Base-by-base conservation (phyloP, 768 basidiomycete genomes). In the Lactifluus volemus region DNA sequence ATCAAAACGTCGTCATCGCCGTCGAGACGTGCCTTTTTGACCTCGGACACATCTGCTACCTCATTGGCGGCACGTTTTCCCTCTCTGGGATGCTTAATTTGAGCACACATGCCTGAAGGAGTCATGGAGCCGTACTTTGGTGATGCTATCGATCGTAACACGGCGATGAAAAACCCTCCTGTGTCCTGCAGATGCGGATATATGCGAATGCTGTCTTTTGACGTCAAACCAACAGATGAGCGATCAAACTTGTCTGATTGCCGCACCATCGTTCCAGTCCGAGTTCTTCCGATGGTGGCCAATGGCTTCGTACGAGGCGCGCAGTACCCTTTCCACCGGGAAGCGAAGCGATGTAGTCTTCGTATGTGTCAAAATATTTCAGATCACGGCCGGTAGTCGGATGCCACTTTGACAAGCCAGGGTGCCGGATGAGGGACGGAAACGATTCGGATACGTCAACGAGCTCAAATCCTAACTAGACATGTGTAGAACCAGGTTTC, bases 101-200 rank as follows among this genome's bases (percentile, higher is more conserved):
- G 36, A 53, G 51, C 17, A 34, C 42, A 45, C 25, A 21, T 7
- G 11, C 15, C 34, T 25, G 36, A 36, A 47, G 12, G 19, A 14
- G 38, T 41, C 5, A 14, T 11, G 39, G 49, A 11, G 7, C 30
- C 25, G 36, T 58, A 62, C 61, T 53, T 62, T 54, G 55, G 54
- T 5, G 45, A 32, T 2, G 65, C 59, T 36, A 60, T 51, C 10
- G 30, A 60, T 15, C 65, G 61, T 55, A 98, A 72, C 0, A 97
- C 88, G 11, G 93, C 93, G n/a, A 99, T 85, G 70, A 97, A 99
- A 75, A 99, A 99, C 0, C 94, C 97, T 3, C 97, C 97, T 0
- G 94, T 92, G 69, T 99, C 90, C 73, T 98, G 97, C 9, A 97
- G 75, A 70, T 98, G 95, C 2, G 97, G 95, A 69, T 96, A 90